Base-by-base conservation (phyloP, 2,329 filamentous ascomycete species). In the Aspergillus sp. region DNA sequence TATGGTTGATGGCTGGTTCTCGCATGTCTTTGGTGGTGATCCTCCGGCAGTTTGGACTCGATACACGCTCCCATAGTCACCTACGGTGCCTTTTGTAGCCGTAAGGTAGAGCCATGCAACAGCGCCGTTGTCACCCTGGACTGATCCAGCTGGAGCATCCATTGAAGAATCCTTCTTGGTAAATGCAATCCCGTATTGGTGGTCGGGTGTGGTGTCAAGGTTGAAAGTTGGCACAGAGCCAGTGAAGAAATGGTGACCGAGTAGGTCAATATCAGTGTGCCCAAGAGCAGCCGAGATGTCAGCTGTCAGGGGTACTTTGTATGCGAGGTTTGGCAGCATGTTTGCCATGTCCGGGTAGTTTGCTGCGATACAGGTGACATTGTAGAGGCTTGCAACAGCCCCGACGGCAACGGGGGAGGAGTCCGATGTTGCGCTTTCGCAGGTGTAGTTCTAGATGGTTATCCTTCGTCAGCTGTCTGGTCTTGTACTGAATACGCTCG, bases 1-100 rank as follows among this genome's bases (percentile, higher is more conserved):
- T 53, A 96, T 90, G 1, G 67, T 60, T 8, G 75, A 72, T 0
- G 74, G 64, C 73, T 81, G 75, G 8, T 81, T 86, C 30, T 77
- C 64, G 63, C 91, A 97, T 0, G 82, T 86, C 27, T 78, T 72
- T 0, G 90, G 90, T 2, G 89, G 70, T 37, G 77, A 79, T 8
- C 91, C 91, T 27, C 90, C 90, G 1, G 85, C 89, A 8, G 91
- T 97, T 57, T 87, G 78, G 36, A 96, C 71, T 9, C 91, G 80
- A 69, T 91, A 97, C 26, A 95, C 83, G 62, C 89, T 82, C 62
- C 83, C 79, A 53, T 88, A 79, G 36, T 74, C 70, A 2, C 79
- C 79, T 1, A 80, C 83, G n/a, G 77, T 77, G 28, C 73, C 77
- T 37, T 68, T 62, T 26, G 75, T 71, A 5, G 66, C 59, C 5